Base-by-base conservation (phyloP, 2,329 filamentous ascomycete genomes). In the Neofusicoccum umdonicola region DNA sequence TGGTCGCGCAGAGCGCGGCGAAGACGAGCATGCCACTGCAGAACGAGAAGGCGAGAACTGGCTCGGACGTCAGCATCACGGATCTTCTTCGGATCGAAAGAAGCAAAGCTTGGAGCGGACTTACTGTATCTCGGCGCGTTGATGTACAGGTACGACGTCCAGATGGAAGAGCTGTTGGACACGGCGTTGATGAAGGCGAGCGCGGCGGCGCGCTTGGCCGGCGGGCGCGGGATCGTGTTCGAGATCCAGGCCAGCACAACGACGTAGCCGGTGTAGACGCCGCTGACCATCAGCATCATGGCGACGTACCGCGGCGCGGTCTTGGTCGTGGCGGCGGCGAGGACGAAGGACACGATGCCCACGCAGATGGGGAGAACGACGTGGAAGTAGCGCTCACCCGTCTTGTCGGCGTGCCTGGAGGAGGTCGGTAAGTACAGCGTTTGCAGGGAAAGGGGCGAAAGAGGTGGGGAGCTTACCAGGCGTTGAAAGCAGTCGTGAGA, bases 121-220 rank as follows among this genome's bases (percentile, higher is more conserved):
- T 61, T 45, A 65, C 63, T 41, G 13, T 65, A 65, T 37, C 63
- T 22, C 1, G 63, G 63, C 12, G 44, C 54, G 66, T 85, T 79
- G 15, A 84, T 84, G 69, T 91, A 91, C 82, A 90, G 85, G 70
- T 90, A 90, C 64, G 81, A 84, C 0, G 87, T 87, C 71, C 89
- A 93, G 68, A 93, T 93, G 54, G 84, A 87, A 47, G 85, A 86
- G 11, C 83, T 82, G 73, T 93, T 92, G 17, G 84, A 86, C 9
- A 91, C 82, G 2, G 88, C 88, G 72, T 94, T 94, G 76, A 93
- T 91, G 67, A 89, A 87, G 0, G 90, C 91, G 4, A 94, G 75
- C 0, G 89, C 90, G 0, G 89, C 86, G 2, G 88, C 87, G 66
- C 90, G 85, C 79, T 93, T 93, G 2, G 90, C 87, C 0, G 90